These are phyloP conservation scores for Saccharum spontaneum DNA, from an alignment of 176 grass and related monocot genomes.

Conservation along the genomic window DNA sequence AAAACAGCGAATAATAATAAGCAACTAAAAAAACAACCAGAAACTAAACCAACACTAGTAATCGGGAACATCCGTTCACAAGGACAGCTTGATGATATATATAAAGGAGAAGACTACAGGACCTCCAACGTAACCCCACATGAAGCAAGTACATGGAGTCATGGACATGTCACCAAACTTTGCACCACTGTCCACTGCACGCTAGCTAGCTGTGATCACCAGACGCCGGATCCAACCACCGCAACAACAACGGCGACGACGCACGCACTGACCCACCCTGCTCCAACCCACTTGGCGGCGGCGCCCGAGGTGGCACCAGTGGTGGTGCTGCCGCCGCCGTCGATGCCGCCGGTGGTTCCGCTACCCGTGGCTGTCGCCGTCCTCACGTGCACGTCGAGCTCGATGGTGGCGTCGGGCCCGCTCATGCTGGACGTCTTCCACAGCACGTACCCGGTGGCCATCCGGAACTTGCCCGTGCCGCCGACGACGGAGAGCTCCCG, in stretches of 20 bases:
- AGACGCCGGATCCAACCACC: neutral
- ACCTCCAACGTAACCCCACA: no score
- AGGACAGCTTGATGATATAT: no score
- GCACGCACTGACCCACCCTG: neutral
- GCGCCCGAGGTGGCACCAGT: neutral
- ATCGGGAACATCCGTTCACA: no score
- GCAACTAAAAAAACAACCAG: no score
- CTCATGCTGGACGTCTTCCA: conserved; percentile 26
- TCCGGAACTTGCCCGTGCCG: conserved; percentile 49
- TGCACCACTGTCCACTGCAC: neutral
- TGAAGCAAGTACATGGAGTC: neutral
- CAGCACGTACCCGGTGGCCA: conserved; percentile 48
- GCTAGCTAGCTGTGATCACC: neutral
- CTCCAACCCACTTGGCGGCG: neutral
- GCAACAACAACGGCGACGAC: neutral
- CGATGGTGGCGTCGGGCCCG: neutral
- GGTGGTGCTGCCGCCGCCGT: neutral
- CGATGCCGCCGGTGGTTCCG: neutral
- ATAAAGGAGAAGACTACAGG: no score
- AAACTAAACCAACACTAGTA: no score
- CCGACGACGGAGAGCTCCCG: conserved; percentile 55
- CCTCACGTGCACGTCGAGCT: conserved; percentile 36
- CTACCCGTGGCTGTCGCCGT: neutral
- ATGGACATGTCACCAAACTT: neutral
- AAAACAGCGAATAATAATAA: no score